Conservation (phyloP, 2,329 filamentous ascomycete species). For the Neonectria neomacrospora region DNA sequence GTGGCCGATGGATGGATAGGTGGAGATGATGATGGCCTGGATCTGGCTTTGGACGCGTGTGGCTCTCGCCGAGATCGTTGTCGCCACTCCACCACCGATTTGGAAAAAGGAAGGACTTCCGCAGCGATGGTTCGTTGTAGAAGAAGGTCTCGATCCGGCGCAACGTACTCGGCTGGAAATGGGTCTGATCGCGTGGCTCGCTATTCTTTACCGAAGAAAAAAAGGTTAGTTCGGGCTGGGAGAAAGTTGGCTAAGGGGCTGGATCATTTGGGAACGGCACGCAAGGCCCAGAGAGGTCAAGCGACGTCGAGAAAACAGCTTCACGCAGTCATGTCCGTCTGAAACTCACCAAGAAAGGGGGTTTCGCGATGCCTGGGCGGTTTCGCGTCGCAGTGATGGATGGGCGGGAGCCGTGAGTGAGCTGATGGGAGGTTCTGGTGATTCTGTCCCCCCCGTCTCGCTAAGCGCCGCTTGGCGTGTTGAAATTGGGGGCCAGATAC, state of each 20-base stretch:
- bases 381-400: constrained; percentile 42
- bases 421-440: constrained; percentile 46
- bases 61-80: constrained; percentile 35
- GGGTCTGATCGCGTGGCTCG: constrained; percentile 22
- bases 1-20: constrained; percentile 37
- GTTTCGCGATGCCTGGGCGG: constrained; percentile 42
- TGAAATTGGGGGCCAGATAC: constrained; percentile 45
- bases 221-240: constrained; percentile 25
- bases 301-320: constrained; percentile 9
- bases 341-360: constrained; percentile 42
- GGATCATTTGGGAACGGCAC: constrained; percentile 18
- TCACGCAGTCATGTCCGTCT: neutral
- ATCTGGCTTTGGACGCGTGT: constrained; percentile 34
- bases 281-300: constrained; percentile 9
- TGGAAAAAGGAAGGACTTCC: constrained; percentile 18
- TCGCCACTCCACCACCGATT: constrained; percentile 37
- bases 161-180: constrained; percentile 14
- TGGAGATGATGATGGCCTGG: constrained; percentile 34
- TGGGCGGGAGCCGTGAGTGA: constrained; percentile 39
- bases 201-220: constrained; percentile 18
- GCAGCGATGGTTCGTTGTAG: constrained; percentile 11
- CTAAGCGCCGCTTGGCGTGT: constrained; percentile 50
- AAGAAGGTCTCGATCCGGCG: constrained; percentile 21
- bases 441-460: constrained; percentile 42
- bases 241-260: constrained; percentile 11